A percentile compares a stretch with the other conserved stretches of the same genome.
Conservation (phyloP, 129 eudicot genomes). For the Tagetes patula region DNA sequence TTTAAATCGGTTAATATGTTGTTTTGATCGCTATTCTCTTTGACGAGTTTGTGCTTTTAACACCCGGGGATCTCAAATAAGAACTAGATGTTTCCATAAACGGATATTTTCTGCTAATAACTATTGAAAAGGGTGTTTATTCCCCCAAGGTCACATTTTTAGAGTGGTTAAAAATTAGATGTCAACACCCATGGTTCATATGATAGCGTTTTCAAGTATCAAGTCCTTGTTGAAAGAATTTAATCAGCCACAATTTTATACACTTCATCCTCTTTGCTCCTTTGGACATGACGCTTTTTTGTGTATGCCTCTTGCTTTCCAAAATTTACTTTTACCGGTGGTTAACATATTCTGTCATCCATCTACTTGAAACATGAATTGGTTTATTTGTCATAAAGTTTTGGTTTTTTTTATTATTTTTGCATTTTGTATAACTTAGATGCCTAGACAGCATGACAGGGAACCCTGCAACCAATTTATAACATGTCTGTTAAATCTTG, state of each 20-base stretch:
- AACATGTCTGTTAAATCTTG: background rate
- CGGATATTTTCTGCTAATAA: background rate
- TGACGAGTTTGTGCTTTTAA: background rate
- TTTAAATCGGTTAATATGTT: background rate
- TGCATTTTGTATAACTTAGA: too few relatives aligned
- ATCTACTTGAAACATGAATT: background rate
- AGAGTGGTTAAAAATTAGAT: background rate
- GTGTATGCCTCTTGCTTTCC: background rate
- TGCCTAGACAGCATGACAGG: too few relatives aligned
- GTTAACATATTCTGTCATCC: background rate
- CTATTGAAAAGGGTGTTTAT: background rate
- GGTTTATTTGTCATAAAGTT: background rate
- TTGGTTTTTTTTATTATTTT: background rate
- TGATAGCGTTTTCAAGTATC: background rate
- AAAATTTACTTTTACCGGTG: background rate
- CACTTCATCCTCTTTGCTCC: background rate
- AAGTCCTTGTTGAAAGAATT: background rate
- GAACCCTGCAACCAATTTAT: too few relatives aligned
- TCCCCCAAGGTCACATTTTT: background rate
- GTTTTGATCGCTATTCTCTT: background rate
- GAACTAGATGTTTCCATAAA: background rate
- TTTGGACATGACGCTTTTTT: background rate
- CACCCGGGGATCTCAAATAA: background rate
- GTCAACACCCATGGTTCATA: background rate
- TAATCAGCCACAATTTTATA: background rate